phyloP scores from a whole-genome alignment of 2,329 filamentous ascomycete genomes.

The Exophiala spinifera region DNA sequence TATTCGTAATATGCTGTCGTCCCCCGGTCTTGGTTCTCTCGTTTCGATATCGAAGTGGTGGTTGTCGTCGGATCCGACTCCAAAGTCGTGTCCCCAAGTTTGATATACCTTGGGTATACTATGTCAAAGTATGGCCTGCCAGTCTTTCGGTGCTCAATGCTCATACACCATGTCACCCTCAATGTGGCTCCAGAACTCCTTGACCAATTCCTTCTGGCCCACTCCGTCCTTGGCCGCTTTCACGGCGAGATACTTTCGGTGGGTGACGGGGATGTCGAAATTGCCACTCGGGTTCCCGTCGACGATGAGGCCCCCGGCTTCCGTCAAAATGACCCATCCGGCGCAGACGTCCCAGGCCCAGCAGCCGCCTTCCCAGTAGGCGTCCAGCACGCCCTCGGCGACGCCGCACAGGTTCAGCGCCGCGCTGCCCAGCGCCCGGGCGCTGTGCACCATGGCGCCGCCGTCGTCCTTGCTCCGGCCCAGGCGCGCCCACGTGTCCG shows the following conservation, averaged over 20 bases:
- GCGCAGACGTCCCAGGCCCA: slow-evolving; percentile 67
- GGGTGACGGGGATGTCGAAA: slow-evolving; percentile 56
- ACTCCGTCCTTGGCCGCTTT: slow-evolving; percentile 27
- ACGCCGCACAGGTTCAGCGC: slow-evolving; percentile 61
- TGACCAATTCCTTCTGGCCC: slow-evolving; percentile 39
- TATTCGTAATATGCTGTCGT: slow-evolving; percentile 5
- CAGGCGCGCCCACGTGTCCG: slow-evolving; percentile 51
- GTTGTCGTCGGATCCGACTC: background rate
- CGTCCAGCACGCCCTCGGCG: slow-evolving; percentile 55
- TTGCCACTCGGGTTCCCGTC: slow-evolving; percentile 50
- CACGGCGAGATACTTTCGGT: slow-evolving; percentile 51
- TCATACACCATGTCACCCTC: slow-evolving; percentile 40
- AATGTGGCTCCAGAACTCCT: slow-evolving; percentile 43
- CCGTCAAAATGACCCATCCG: slow-evolving; percentile 59
- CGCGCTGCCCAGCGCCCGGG: slow-evolving; percentile 57
- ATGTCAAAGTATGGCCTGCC: no score
- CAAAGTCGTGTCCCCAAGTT: background rate
- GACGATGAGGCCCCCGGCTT: slow-evolving; percentile 59
- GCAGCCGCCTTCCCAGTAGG: slow-evolving; percentile 65
- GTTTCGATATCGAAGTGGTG: background rate
- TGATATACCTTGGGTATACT: no score
- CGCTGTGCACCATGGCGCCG: slow-evolving; percentile 61
- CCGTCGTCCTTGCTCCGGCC: slow-evolving; percentile 50
- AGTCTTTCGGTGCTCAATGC: slow-evolving; percentile 3
- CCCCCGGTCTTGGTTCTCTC: no score